These are phyloP conservation scores for Aspergillus pseudotamarii DNA, from an alignment of 2,329 filamentous ascomycete species.

Conservation along the genomic window DNA sequence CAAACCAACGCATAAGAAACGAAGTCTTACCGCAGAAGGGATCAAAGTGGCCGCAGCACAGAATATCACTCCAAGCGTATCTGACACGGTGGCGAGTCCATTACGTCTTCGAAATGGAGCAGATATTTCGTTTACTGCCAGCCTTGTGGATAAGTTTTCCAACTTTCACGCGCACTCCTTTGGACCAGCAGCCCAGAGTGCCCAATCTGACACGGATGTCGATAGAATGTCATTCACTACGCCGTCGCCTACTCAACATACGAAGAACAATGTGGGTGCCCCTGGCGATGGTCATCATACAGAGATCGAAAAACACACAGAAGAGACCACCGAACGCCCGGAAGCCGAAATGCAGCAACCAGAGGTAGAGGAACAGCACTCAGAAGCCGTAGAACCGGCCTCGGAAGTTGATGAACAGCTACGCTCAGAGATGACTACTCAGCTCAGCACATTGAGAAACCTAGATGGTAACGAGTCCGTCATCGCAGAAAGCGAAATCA, in stretches of 20 bases:
- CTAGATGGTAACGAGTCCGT: not conserved
- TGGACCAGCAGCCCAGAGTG: conserved; percentile 10
- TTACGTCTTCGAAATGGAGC: not conserved
- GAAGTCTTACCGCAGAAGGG: conserved; percentile 36
- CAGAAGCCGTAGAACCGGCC: not conserved
- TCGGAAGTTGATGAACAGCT: not conserved
- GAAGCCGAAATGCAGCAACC: not conserved
- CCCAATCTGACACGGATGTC: conserved; percentile 16
- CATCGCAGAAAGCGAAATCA: conserved; percentile 5
- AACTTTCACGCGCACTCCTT: conserved; percentile 29
- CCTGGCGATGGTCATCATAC: not conserved
- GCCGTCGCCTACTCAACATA: conserved; percentile 10
- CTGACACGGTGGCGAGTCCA: conserved; percentile 5
- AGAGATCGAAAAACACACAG: not conserved
- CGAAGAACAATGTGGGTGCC: not conserved
- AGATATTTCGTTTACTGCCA: conserved; percentile 29
- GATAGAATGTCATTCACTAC: conserved; percentile 12
- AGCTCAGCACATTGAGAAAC: not conserved
- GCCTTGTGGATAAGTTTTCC: conserved; percentile 28
- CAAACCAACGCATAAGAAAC: conserved; percentile 38
- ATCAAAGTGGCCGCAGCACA: conserved; percentile 36
- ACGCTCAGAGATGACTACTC: not conserved
- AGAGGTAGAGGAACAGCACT: not conserved
- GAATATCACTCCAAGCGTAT: conserved; percentile 10
- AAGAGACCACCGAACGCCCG: not conserved